Evolutionary conservation across 208 protist species (phyloP), one percentile per base, ranked within the genome.

Genomic region (Endotrypanum monterogeii): DNA sequence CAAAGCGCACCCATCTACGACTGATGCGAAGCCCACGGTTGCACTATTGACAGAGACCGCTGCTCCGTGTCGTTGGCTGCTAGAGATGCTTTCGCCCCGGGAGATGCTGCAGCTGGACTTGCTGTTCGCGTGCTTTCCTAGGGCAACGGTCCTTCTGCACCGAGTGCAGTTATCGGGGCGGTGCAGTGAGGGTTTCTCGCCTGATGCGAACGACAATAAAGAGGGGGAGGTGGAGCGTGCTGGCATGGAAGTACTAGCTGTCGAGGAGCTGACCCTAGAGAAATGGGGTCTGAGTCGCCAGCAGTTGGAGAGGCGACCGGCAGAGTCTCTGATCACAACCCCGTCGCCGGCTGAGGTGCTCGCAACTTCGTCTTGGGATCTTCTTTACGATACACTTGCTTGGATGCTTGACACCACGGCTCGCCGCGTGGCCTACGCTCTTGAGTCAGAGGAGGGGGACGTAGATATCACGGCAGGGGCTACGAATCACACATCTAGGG

Each of bases 71-170:
- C 56, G 78, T 46, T 71, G 74, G 69, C 62, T 92, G 70, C 63
- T 82, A 28, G 88, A 93, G 67, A 68, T 61, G 9, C 85, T 93
- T 67, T 90, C 81, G 61, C 85, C 83, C 48, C 65, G 69, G 16
- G 89, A 94, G 60, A 84, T 88, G 72, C 66, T 90, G 32, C 62
- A 80, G 58, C 69, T 91, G 58, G 83, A 79, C 56, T 55, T 83
- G 12, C 14, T 92, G 28, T 83, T 95, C 58, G 76, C 78, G 50
- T 91, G 86, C 71, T 90, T 87, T 74, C 90, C 90, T 0, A 72
- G 32, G 8, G 88, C 88, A 1, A 61, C 67, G 14, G 79, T 91
- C 32, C 80, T 74, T 18, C 76, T 95, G 16, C 84, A 91, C 55
- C 81, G 84, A 16, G 81, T 95, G 25, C 83, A 89, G 62, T 83